Percentiles rank a stretch among this genome's conserved stretches.
phyloP scores from a whole-genome alignment of 2,329 filamentous ascomycete genomes.

The Talaromyces sp. region DNA sequence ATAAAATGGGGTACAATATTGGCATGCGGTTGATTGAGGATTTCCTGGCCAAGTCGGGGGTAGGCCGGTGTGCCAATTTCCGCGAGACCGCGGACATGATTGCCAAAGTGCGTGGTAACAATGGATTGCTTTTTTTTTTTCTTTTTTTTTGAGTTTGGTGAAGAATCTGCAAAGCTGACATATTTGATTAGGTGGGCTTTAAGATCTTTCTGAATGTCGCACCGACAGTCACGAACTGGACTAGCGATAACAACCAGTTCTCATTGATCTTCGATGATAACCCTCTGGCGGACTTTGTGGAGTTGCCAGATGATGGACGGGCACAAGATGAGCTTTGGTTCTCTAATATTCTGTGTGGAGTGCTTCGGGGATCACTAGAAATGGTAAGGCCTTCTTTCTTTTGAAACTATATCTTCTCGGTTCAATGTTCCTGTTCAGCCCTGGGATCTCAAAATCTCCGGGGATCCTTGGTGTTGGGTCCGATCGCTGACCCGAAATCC shows the following conservation, averaged over 20 bases:
- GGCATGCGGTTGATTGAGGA: constrained; percentile 94
- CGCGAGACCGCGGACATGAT: constrained; percentile 97
- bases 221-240: constrained; percentile 92
- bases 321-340: constrained; percentile 98
- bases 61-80: constrained; percentile 87
- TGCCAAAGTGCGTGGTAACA: constrained; percentile 66
- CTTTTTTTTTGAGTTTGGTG: background rate
- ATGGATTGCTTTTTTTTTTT: no score
- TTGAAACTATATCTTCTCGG: background rate
- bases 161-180: background rate
- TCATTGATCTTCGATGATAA: constrained; percentile 97
- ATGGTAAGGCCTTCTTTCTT: constrained; percentile 66
- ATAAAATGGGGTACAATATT: constrained; percentile 99
- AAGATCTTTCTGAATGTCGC: constrained; percentile 99
- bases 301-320: constrained; percentile 91
- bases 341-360: constrained; percentile 93
- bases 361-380: constrained; percentile 85
- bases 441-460: constrained; percentile 3
- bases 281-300: constrained; percentile 94
- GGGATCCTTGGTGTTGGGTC: constrained; percentile 17
- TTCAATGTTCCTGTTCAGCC: background rate
- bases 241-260: constrained; percentile 93
- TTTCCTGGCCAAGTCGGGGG: constrained; percentile 93
- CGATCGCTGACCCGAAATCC: constrained; percentile 24
- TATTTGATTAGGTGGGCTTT: constrained; percentile 75